A percentile compares a stretch with the other conserved stretches of the same genome.
phyloP scores from a whole-genome alignment of 2,329 filamentous ascomycete genomes.

The Arthrinium puccinioides region DNA sequence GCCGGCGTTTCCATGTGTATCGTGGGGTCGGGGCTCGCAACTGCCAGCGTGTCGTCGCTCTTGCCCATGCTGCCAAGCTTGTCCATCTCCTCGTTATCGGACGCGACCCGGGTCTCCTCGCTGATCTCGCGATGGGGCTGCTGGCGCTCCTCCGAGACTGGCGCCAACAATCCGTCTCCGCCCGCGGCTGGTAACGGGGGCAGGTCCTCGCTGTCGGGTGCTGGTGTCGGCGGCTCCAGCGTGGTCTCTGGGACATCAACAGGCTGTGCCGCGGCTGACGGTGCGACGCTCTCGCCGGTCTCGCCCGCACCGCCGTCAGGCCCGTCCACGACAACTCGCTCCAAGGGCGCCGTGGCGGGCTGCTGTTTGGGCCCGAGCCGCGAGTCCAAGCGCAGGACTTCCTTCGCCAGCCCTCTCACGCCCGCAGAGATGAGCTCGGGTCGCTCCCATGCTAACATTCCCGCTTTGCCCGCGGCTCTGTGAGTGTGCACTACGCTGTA shows the following conservation, averaged over 20 bases:
- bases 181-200: neutral
- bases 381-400: slow-evolving; percentile 28
- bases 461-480: slow-evolving; percentile 30
- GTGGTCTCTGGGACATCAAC: slow-evolving; percentile 2
- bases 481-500: slow-evolving; percentile 36
- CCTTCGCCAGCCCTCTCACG: slow-evolving; percentile 30
- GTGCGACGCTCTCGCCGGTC: slow-evolving; percentile 3
- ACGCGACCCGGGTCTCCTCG: slow-evolving; percentile 15
- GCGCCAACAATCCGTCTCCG: slow-evolving; percentile 11
- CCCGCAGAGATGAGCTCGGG: slow-evolving; percentile 38
- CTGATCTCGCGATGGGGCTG: slow-evolving; percentile 17
- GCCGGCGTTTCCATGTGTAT: too few species aligned
- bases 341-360: slow-evolving; percentile 21
- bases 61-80: neutral
- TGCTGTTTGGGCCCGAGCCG: slow-evolving; percentile 24
- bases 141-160: slow-evolving; percentile 13
- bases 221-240: slow-evolving; percentile 1
- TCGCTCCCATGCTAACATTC: slow-evolving; percentile 40
- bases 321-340: slow-evolving; percentile 21
- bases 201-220: neutral
- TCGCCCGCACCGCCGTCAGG: slow-evolving; percentile 1
- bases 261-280: slow-evolving; percentile 1
- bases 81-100: slow-evolving; percentile 7
- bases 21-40: neutral
- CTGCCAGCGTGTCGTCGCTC: slow-evolving; percentile 3